Evolutionary conservation across 225 moss, liverwort and hornwort genomes (phyloP).

Genomic region (Polytrichum commune): DNA sequence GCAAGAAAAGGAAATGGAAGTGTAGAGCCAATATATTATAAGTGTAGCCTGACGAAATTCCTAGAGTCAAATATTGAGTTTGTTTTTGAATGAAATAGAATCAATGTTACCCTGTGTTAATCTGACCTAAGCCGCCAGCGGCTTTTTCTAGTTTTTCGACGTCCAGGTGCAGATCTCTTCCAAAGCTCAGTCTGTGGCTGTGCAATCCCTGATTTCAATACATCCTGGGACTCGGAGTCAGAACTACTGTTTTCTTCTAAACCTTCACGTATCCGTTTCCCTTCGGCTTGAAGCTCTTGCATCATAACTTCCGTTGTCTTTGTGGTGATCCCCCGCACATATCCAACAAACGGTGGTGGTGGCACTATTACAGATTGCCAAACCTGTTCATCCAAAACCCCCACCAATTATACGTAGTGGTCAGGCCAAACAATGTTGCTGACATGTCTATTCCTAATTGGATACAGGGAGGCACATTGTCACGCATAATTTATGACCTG

Average conservation of each 20-base stretch:
- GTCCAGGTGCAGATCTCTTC: constrained; percentile 30
- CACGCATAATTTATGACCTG: no score
- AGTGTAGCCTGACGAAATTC: no score
- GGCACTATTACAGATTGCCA: constrained; percentile 82
- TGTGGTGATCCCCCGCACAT: constrained; percentile 77
- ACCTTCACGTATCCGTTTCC: constrained; percentile 76
- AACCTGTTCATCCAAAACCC: constrained; percentile 20
- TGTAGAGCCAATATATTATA: no score
- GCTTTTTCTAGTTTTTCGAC: constrained; percentile 40
- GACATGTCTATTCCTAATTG: no score
- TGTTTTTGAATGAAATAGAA: no score
- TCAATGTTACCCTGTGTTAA: constrained; percentile 4
- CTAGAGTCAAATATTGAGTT: no score
- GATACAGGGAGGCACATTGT: no score
- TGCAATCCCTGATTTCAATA: not conserved
- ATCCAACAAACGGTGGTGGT: constrained; percentile 70
- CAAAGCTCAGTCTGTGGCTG: constrained; percentile 8
- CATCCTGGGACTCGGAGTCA: not conserved
- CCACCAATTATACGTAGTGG: no score
- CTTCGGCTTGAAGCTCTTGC: constrained; percentile 81
- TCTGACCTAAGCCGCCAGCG: constrained; percentile 38
- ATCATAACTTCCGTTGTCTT: constrained; percentile 62
- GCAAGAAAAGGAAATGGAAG: no score
- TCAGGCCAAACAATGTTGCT: no score
- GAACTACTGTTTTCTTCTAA: no score